phyloP scores from a whole-genome alignment of 2,329 filamentous ascomycete species.

The Phialemonium atrogriseum region DNA sequence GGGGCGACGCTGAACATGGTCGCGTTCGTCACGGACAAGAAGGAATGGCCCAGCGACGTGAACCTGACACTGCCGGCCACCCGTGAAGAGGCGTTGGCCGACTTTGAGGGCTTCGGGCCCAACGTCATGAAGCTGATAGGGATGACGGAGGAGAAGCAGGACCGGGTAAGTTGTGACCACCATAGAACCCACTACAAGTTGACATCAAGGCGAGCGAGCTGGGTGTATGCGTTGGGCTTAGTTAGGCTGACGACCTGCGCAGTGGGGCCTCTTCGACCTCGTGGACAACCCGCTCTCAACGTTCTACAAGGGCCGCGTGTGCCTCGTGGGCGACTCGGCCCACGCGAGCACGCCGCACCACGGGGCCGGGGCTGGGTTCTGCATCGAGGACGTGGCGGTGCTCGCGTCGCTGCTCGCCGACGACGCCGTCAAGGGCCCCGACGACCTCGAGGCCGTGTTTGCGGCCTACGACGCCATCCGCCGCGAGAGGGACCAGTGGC shows the following conservation, averaged over 20 bases:
- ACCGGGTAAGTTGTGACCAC: conserved; percentile 15
- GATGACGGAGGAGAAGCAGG: conserved; percentile 19
- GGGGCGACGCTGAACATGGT: conserved; percentile 46
- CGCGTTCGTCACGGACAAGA: conserved; percentile 25
- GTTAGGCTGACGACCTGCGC: not conserved
- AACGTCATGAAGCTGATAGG: conserved; percentile 21
- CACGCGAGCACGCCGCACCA: conserved; percentile 55
- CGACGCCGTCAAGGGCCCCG: conserved; percentile 19
- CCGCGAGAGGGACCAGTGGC: conserved; percentile 36
- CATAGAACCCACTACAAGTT: conserved; percentile 1
- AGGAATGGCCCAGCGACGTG: conserved; percentile 19
- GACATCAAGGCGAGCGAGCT: not conserved
- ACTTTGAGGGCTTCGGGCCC: conserved; percentile 25
- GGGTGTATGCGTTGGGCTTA: not conserved
- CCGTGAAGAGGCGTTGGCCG: conserved; percentile 22
- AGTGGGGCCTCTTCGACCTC: conserved; percentile 40
- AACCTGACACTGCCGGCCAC: conserved; percentile 17
- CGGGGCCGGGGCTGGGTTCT: conserved; percentile 49
- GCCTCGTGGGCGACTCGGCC: conserved; percentile 52
- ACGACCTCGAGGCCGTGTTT: conserved; percentile 35
- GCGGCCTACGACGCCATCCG: conserved; percentile 41
- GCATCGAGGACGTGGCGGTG: conserved; percentile 42
- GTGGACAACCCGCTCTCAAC: conserved; percentile 31
- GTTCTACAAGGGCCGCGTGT: conserved; percentile 33
- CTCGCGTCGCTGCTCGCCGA: conserved; percentile 37